Evolutionary conservation across 495 filamentous ascomycete genomes (phyloP).

Genomic region (Xeromyces bisporus): DNA sequence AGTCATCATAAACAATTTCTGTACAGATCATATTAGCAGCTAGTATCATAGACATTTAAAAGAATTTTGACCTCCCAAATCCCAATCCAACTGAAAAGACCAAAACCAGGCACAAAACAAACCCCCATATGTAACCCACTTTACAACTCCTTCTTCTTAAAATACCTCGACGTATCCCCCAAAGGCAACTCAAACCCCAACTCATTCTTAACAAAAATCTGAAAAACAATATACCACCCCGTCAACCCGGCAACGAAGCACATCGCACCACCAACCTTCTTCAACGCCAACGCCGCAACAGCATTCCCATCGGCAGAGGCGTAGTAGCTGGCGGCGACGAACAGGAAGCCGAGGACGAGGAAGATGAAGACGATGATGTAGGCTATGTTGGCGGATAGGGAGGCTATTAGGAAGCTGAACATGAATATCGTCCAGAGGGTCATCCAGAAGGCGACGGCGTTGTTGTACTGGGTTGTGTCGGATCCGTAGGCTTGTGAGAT

Average conservation of each 20-base stretch:
- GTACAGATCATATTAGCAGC: too few species aligned
- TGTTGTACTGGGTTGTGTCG: conserved; percentile 24
- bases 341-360: conserved; percentile 27
- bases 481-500: conserved; percentile 22
- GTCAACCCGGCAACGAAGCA: conserved; percentile 30
- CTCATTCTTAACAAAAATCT: conserved; percentile 27
- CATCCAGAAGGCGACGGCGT: conserved; percentile 31
- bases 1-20: too few species aligned
- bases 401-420: conserved; percentile 28
- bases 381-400: conserved; percentile 28
- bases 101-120: too few species aligned
- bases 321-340: conserved; percentile 30
- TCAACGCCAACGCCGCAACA: conserved; percentile 15
- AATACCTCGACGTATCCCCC: conserved; percentile 29
- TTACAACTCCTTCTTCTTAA: conserved; percentile 19
- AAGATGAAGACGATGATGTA: conserved; percentile 32
- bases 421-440: conserved; percentile 32
- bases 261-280: conserved; percentile 28
- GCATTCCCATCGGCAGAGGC: conserved; percentile 24
- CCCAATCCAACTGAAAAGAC: too few species aligned
- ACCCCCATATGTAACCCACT: too few species aligned
- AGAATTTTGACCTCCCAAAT: too few species aligned
- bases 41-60: too few species aligned
- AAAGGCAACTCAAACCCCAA: conserved; percentile 25
- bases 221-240: conserved; percentile 33